Base-by-base conservation (phyloP, 805 yeast genomes). In the Lipomyces anomalus region DNA sequence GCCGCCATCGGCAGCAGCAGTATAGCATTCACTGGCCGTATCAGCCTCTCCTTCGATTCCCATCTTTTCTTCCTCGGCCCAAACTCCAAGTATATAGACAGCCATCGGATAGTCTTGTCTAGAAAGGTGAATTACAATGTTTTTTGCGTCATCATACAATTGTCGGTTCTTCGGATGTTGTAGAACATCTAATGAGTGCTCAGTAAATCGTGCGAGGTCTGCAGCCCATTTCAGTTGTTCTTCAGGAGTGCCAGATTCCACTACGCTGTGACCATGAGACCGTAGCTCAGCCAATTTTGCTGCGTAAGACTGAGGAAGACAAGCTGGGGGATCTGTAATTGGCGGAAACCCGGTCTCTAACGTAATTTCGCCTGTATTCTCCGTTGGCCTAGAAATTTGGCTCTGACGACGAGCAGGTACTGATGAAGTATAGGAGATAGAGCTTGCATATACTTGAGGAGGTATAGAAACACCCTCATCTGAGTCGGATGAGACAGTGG, bases 1-100 rank as follows among this genome's bases (percentile, higher is more conserved):
- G 24, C 66, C 65, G 24, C 44, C 46, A 24, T 59, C 55, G 13
- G 66, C 62, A 2, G 72, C 64, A n/a, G 38, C 45, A 17, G 61
- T 48, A 43, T 57, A 64, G 39, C 50, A 47, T 3, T 58, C 59
- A 21, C 50, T 44, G 2, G 68, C 64, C 34, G 35, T 45, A 4
- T 24, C 23, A 3, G 24, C 28, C 41, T 62, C 57, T 13, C 35
- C 39, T n/a, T 39, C 28, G n/a, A 38, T 28, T 7, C 58, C 66
- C 40, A 55, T 47, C n/a, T 49, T 45, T 1, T 67, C 67, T 29
- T 53, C 51, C n/a, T 57, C 32, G 28, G 42, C 28, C 61, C 66
- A 59, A 23, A 57, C 34, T 2, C 65, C 69, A 16, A 51, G 29
- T 7, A 53, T 34, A 42, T 66, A 67, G 28, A 48, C 37, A 4